phyloP scores from a whole-genome alignment of 2,329 filamentous ascomycete genomes.

The Penicillium sp. region DNA sequence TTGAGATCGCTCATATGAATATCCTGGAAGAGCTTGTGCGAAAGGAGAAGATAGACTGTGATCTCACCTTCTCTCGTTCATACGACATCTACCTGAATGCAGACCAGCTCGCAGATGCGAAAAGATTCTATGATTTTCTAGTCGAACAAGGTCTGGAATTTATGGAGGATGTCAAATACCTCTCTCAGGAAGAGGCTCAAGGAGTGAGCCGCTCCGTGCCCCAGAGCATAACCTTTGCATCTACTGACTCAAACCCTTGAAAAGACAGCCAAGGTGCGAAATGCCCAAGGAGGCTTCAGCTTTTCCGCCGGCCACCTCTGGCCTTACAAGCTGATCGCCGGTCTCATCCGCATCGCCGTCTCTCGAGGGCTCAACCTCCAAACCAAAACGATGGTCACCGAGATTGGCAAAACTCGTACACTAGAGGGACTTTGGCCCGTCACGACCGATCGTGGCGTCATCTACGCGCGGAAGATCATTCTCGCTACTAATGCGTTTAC shows the following conservation, averaged over 20 bases:
- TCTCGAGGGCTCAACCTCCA: constrained; percentile 50
- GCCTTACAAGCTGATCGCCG: constrained; percentile 79
- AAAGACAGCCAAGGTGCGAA: constrained; percentile 36
- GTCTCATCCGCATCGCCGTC: constrained; percentile 31
- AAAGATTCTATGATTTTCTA: constrained; percentile 31
- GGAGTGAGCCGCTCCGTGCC: constrained; percentile 3
- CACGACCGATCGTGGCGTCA: constrained; percentile 58
- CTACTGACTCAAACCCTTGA: background rate
- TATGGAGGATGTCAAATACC: constrained; percentile 32
- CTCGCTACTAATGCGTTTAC: constrained; percentile 87
- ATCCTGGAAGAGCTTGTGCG: constrained; percentile 43
- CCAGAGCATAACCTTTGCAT: too few species aligned
- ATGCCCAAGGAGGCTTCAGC: constrained; percentile 37
- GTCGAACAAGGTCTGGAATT: constrained; percentile 27
- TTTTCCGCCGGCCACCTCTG: constrained; percentile 38
- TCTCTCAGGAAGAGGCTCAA: constrained; percentile 22
- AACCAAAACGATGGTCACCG: constrained; percentile 51
- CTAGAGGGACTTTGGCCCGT: constrained; percentile 14
- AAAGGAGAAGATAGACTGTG: constrained; percentile 48
- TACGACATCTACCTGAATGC: constrained; percentile 44
- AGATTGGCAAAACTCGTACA: constrained; percentile 4
- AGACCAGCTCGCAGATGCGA: constrained; percentile 29
- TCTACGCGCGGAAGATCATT: constrained; percentile 66
- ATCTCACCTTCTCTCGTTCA: constrained; percentile 42
- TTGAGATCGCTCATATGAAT: constrained; percentile 44